Conservation (phyloP, 768 basidiomycete genomes). For the Russula brevipes region DNA sequence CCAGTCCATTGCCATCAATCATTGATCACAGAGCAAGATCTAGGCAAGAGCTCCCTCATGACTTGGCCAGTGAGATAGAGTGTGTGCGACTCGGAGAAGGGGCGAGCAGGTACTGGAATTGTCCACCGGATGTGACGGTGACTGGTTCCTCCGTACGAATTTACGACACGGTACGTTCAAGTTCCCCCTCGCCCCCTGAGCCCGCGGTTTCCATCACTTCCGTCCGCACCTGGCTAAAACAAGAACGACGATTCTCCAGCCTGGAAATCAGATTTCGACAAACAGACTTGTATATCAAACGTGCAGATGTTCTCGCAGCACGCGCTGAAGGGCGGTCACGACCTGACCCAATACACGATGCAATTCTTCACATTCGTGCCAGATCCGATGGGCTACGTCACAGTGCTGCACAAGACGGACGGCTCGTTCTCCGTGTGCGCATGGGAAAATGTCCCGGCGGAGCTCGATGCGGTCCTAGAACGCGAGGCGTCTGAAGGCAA, state of each 20-base stretch:
- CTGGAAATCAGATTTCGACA: background rate
- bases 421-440: background rate
- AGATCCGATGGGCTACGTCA: constrained; percentile 4
- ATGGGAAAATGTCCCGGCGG: constrained; percentile 8
- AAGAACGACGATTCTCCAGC: background rate
- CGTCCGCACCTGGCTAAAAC: background rate
- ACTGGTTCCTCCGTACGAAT: constrained; percentile 19
- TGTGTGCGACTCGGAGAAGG: background rate
- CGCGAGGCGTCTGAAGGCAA: background rate
- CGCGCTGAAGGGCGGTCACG: background rate
- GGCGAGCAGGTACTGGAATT: constrained; percentile 8
- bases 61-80: constrained; percentile 3
- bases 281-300: background rate
- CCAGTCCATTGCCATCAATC: background rate
- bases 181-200: too few species aligned
- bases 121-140: constrained; percentile 13
- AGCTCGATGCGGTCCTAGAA: constrained; percentile 5
- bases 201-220: background rate
- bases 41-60: constrained; percentile 11
- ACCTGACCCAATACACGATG: constrained; percentile 2
- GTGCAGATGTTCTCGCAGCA: constrained; percentile 7
- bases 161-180: background rate
- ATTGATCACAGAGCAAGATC: background rate
- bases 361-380: constrained; percentile 15
- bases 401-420: constrained; percentile 8